Conservation (phyloP, 1,284 basidiomycete species). For the Phellopilus nigrolimitatus region DNA sequence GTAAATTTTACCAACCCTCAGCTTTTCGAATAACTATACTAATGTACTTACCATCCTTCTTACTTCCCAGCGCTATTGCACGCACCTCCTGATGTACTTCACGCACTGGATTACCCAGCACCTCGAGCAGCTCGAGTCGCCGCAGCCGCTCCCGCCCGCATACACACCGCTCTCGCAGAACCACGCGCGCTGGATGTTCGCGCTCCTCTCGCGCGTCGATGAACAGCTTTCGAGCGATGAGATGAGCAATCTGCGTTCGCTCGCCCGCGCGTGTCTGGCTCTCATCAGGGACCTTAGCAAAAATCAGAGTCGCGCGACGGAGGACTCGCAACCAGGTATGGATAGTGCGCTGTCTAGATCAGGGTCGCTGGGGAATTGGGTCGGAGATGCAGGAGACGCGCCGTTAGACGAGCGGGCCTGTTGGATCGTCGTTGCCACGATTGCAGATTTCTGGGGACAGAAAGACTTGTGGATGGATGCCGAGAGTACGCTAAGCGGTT, state of each 20-base stretch:
- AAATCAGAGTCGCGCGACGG: conserved; percentile 7
- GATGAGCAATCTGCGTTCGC: conserved; percentile 69
- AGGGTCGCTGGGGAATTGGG: conserved; percentile 7
- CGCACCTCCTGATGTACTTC: conserved; percentile 81
- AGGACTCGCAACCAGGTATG: conserved; percentile 15
- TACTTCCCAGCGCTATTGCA: conserved; percentile 48
- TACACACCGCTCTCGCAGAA: conserved; percentile 48
- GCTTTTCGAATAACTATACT: conserved; percentile 18
- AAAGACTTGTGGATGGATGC: conserved; percentile 82
- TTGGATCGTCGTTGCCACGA: conserved; percentile 77
- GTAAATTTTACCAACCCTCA: conserved; percentile 38
- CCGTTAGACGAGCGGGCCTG: conserved; percentile 57
- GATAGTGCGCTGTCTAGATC: conserved; percentile 1
- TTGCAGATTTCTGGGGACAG: conserved; percentile 82
- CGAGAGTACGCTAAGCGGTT: conserved; percentile 33
- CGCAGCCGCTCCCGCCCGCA: conserved; percentile 23
- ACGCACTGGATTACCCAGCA: conserved; percentile 72
- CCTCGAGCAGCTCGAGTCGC: conserved; percentile 39
- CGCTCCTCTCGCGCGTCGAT: conserved; percentile 71
- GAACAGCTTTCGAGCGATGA: conserved; percentile 72
- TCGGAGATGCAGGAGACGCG: conserved; percentile 14
- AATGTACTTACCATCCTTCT: conserved; percentile 17
- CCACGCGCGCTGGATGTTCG: conserved; percentile 83
- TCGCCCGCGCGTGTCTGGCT: conserved; percentile 70
- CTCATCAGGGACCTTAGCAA: conserved; percentile 44